Evolutionary conservation across 2,329 filamentous ascomycete species (phyloP).

Genomic region (Colletotrichum spinosum): DNA sequence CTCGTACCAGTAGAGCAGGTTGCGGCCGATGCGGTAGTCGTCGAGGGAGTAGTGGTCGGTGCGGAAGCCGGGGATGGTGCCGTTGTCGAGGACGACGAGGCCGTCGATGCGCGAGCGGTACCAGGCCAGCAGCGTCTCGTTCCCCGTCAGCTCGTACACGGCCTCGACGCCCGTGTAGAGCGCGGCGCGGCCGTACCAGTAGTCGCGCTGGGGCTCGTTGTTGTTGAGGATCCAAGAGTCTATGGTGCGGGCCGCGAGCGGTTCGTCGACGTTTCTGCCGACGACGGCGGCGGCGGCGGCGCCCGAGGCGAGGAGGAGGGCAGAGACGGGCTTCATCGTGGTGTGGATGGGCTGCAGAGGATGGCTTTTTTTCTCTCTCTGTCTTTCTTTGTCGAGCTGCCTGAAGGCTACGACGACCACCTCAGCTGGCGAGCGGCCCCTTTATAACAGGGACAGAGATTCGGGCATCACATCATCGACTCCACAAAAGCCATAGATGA

Average conservation of each 20-base stretch:
- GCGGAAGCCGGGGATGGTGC: slow-evolving; percentile 60
- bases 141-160: slow-evolving; percentile 56
- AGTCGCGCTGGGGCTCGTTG: slow-evolving; percentile 48
- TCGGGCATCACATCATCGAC: neutral
- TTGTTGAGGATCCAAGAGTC: slow-evolving; percentile 58
- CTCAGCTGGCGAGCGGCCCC: neutral
- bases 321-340: slow-evolving; percentile 30
- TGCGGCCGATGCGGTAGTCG: slow-evolving; percentile 65
- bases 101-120: slow-evolving; percentile 59
- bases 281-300: slow-evolving; percentile 20
- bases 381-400: neutral
- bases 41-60: slow-evolving; percentile 61
- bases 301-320: slow-evolving; percentile 30
- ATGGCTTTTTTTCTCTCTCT: neutral
- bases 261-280: slow-evolving; percentile 18
- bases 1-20: slow-evolving; percentile 62
- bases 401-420: neutral
- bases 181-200: slow-evolving; percentile 57
- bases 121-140: slow-evolving; percentile 57
- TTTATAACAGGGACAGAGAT: slow-evolving; percentile 6
- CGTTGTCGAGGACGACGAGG: slow-evolving; percentile 57
- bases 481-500: neutral
- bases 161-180: slow-evolving; percentile 60
- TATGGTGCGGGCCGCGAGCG: slow-evolving; percentile 52
- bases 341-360: neutral